These are phyloP conservation scores for Mycena maculata DNA, from an alignment of 768 basidiomycete genomes.

Conservation along the genomic window DNA sequence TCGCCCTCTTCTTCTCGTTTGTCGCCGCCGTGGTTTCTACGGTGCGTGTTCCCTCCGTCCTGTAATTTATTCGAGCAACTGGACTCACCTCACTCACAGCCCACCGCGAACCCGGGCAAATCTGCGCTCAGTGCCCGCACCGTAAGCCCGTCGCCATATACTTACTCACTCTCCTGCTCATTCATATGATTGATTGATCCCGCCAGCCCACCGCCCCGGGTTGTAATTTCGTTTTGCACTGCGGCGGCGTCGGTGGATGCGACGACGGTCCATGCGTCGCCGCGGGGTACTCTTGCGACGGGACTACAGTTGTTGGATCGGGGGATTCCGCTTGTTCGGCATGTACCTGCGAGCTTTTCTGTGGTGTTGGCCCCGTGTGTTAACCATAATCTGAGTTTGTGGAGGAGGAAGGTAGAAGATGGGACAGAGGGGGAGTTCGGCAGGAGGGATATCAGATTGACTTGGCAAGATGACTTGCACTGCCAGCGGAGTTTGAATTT, in stretches of 20 bases:
- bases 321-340: neutral
- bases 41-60: neutral
- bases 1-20: neutral
- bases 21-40: slow-evolving; percentile 2
- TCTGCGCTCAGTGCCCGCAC: neutral
- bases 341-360: neutral
- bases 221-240: neutral
- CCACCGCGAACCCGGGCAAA: neutral
- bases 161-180: no score
- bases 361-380: slow-evolving; percentile 1
- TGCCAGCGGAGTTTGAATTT: no score
- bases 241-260: neutral
- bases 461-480: no score
- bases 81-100: neutral
- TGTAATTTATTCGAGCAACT: neutral
- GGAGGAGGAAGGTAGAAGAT: no score
- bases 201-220: neutral
- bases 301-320: neutral
- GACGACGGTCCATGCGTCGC: neutral
- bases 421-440: no score
- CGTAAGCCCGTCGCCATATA: neutral
- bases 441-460: no score
- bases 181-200: neutral
- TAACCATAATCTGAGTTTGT: no score
- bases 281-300: slow-evolving; percentile 1